Evolutionary conservation across 305 asterid genomes (phyloP).

Genomic region (Lippia alba): DNA sequence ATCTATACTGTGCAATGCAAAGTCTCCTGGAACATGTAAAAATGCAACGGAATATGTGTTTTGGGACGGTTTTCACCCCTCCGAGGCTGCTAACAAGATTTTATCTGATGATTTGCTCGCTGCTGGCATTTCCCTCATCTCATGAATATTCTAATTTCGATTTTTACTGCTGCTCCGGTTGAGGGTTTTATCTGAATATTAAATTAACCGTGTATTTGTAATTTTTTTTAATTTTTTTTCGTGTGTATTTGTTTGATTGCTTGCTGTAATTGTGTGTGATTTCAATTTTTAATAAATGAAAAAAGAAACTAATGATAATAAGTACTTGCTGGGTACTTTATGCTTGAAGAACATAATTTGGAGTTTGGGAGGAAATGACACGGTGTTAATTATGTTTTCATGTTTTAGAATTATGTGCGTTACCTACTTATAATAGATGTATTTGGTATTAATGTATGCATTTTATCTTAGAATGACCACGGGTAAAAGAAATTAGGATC

Average conservation of each 20-base stretch:
- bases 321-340: not conserved
- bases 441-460: too few relatives aligned
- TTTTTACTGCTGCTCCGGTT: not conserved
- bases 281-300: constrained; percentile 9
- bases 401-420: too few relatives aligned
- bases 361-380: not conserved
- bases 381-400: too few relatives aligned
- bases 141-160: constrained; percentile 28
- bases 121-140: constrained; percentile 74
- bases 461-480: too few relatives aligned
- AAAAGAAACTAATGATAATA: too few relatives aligned
- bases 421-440: too few relatives aligned
- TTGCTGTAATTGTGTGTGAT: constrained; percentile 11
- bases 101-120: constrained; percentile 71
- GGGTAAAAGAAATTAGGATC: too few relatives aligned
- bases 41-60: constrained; percentile 83
- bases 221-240: not conserved
- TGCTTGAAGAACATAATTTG: not conserved
- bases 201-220: not conserved
- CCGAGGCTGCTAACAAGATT: constrained; percentile 80
- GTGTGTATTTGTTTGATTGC: constrained; percentile 1
- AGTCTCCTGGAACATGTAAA: constrained; percentile 79
- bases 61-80: constrained; percentile 91
- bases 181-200: not conserved
- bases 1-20: constrained; percentile 69